phyloP scores from a whole-genome alignment of 768 basidiomycete species.

The Xerocomus potaroensis region DNA sequence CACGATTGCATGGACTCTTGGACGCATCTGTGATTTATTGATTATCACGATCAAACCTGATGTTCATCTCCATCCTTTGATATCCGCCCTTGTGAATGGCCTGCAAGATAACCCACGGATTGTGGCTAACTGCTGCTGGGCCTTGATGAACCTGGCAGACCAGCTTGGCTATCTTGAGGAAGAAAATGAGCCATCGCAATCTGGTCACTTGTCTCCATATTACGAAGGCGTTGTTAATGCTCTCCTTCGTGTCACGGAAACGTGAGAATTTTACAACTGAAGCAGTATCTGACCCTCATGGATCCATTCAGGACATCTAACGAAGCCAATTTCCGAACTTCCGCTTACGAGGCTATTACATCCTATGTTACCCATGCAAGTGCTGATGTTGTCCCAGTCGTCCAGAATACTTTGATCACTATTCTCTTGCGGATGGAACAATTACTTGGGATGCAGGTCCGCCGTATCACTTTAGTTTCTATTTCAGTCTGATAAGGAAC shows the following conservation, averaged over 20 bases:
- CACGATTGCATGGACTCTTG: constrained; percentile 96
- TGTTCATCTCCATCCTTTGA: constrained; percentile 76
- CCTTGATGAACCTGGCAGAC: constrained; percentile 91
- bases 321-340: constrained; percentile 89
- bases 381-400: constrained; percentile 70
- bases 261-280: constrained; percentile 41
- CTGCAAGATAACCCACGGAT: constrained; percentile 81
- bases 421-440: constrained; percentile 91
- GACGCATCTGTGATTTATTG: constrained; percentile 88
- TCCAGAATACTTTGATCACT: constrained; percentile 76
- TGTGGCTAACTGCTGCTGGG: constrained; percentile 93
- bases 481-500: constrained; percentile 1
- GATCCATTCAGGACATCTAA: constrained; percentile 57
- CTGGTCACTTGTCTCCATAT: constrained; percentile 78
- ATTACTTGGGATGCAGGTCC: constrained; percentile 75
- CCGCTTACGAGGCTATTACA: constrained; percentile 94
- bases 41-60: constrained; percentile 85
- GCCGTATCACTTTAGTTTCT: constrained; percentile 17
- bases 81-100: constrained; percentile 79
- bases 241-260: constrained; percentile 82
- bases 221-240: constrained; percentile 85
- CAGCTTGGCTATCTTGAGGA: constrained; percentile 76
- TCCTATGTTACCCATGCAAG: constrained; percentile 81
- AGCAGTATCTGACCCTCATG: constrained; percentile 9
- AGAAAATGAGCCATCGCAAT: constrained; percentile 46